Evolutionary conservation across 164 flowering plant genomes (phyloP), one percentile per base, ranked within the genome.

Genomic region (Saururus chinensis): DNA sequence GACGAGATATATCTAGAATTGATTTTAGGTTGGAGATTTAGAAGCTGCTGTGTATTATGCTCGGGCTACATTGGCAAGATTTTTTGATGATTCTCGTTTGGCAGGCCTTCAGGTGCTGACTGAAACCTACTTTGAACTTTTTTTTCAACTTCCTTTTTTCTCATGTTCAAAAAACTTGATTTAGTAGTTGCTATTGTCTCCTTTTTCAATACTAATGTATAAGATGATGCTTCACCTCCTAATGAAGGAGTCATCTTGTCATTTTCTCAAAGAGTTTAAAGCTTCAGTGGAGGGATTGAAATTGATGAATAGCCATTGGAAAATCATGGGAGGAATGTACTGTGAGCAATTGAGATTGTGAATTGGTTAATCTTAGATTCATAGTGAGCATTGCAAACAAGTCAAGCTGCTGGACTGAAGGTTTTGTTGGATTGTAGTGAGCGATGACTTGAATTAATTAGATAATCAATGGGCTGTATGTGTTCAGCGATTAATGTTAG

Each of bases 41-140:
- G 96, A 86, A 71, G 90, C 81, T 60, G 96, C 95, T 68, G 84
- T 95, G 19, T 62, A 56, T 45, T 86, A 85, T 75, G 99, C 86
- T 53, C 81, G 88, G 70, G 68, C 63, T 48, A 85, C 87, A 69
- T 73, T 91, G 71, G 81, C 76, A 19, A 84, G 74, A 58, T 91
- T 74, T 71, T 79, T 77, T 67, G 80, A 53, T 53, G 54, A 76
- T 64, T 49, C 76, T 56, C 77, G 64, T 26, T 82, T 76, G 53
- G 68, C 69, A 26, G 75, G 74, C 65, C 83, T 93, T 40, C 76
- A 84, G 99, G 99, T 93, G 81, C 19, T 42, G 37, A 12, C 49
- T 12, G 49, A 12, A 45, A 12, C 17, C 11, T 45, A 12, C 17
- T 12, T 45, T 45, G 17, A 12, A 45, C 14, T 45, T 45, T 12